Evolutionary conservation across 164 flowering plant genomes (phyloP).

Genomic region (Akebia trifoliata): DNA sequence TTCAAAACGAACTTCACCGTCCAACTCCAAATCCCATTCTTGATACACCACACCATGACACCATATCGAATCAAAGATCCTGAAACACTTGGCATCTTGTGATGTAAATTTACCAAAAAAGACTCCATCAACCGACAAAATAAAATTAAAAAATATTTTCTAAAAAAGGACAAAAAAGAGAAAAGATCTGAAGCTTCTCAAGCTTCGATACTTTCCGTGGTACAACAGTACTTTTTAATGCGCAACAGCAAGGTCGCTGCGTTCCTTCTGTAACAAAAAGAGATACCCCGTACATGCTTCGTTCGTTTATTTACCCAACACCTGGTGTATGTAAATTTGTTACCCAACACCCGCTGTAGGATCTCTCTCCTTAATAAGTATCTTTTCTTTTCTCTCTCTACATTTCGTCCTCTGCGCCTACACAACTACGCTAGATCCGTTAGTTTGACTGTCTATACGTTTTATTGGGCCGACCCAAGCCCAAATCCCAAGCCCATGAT

Average conservation of each 20-base stretch:
- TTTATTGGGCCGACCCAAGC: not conserved
- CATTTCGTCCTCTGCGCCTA: not conserved
- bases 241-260: not conserved
- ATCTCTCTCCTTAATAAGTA: not conserved
- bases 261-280: no score
- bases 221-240: not conserved
- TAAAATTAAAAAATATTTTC: no score
- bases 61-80: no score
- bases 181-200: not conserved
- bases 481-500: not conserved
- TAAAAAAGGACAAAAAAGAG: not conserved
- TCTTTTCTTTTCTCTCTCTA: not conserved
- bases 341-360: not conserved
- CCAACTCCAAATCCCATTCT: no score
- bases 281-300: no score
- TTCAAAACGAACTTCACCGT: no score
- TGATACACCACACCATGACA: no score
- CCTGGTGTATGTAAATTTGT: no score
- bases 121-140: no score
- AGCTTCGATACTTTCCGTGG: not conserved
- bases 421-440: conserved; percentile 4
- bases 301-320: no score
- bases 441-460: not conserved
- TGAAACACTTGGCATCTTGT: no score
- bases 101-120: no score